These are phyloP conservation scores for Colletotrichum viniferum DNA, from an alignment of 2,329 filamentous ascomycete genomes.

Conservation along the genomic window DNA sequence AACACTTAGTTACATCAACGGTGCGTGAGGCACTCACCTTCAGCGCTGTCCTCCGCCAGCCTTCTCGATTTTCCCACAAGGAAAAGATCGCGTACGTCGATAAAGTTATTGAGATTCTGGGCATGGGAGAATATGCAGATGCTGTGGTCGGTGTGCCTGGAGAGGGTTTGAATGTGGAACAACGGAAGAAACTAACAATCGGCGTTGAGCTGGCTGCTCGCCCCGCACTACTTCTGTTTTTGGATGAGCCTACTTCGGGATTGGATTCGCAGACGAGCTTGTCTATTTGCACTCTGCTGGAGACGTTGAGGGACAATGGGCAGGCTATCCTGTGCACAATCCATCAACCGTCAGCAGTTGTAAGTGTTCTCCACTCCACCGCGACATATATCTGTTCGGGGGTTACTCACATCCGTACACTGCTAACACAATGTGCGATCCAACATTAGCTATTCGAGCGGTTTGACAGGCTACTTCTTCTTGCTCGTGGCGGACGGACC, in stretches of 20 bases:
- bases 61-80: constrained; percentile 51
- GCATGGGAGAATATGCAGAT: constrained; percentile 68
- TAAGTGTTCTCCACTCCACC: background rate
- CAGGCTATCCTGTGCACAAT: constrained; percentile 58
- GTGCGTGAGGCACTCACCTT: constrained; percentile 72
- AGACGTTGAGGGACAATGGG: constrained; percentile 61
- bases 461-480: constrained; percentile 62
- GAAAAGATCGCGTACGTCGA: constrained; percentile 33
- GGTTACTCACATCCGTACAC: background rate
- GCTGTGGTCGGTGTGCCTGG: constrained; percentile 72
- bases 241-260: constrained; percentile 80
- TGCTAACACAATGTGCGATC: background rate
- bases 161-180: constrained; percentile 52
- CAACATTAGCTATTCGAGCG: constrained; percentile 44
- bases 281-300: constrained; percentile 73
- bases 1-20: constrained; percentile 70
- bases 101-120: constrained; percentile 31
- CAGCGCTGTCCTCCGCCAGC: constrained; percentile 70
- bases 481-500: constrained; percentile 57
- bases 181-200: constrained; percentile 68
- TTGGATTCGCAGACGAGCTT: constrained; percentile 77
- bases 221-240: constrained; percentile 73
- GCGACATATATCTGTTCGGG: fast-evolving
- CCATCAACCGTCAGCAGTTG: constrained; percentile 51
- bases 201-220: constrained; percentile 80